phyloP scores from a whole-genome alignment of 768 basidiomycete genomes.

The Cystobasidium tubakii region DNA sequence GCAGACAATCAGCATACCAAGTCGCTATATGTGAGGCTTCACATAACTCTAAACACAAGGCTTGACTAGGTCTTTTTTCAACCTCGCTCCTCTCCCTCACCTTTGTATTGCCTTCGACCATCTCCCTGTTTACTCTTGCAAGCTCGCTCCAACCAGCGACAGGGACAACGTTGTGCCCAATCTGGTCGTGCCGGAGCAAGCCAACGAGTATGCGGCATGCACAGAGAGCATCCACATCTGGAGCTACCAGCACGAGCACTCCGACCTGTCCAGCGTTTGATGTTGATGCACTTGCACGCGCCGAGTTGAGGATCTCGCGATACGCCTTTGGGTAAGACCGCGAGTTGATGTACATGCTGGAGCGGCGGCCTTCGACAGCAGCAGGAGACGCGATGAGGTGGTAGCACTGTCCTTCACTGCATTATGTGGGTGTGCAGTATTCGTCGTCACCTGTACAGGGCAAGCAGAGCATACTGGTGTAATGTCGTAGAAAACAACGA shows the following conservation, averaged over 20 bases:
- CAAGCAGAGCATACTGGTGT: not conserved
- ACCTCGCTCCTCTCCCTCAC: constrained; percentile 12
- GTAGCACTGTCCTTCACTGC: not conserved
- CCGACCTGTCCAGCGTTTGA: constrained; percentile 22
- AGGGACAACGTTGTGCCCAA: constrained; percentile 82
- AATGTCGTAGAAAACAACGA: not conserved
- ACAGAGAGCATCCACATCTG: constrained; percentile 86
- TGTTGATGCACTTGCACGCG: constrained; percentile 19
- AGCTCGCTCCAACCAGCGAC: constrained; percentile 78
- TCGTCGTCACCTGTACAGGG: not conserved
- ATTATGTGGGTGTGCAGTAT: not conserved
- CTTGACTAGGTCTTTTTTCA: no score
- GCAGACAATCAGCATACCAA: no score
- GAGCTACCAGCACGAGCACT: constrained; percentile 75
- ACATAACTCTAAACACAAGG: no score
- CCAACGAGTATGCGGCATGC: constrained; percentile 83
- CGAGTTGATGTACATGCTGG: constrained; percentile 20
- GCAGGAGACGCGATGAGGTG: not conserved
- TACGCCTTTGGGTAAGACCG: constrained; percentile 10
- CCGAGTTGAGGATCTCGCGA: constrained; percentile 7
- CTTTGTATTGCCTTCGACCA: constrained; percentile 59
- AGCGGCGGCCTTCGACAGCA: not conserved
- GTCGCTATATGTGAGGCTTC: no score
- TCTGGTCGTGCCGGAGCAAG: constrained; percentile 85
- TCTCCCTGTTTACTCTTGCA: constrained; percentile 61